phyloP scores from a whole-genome alignment of 352 stramenopile genomes.

The Phytopythium montanum region DNA sequence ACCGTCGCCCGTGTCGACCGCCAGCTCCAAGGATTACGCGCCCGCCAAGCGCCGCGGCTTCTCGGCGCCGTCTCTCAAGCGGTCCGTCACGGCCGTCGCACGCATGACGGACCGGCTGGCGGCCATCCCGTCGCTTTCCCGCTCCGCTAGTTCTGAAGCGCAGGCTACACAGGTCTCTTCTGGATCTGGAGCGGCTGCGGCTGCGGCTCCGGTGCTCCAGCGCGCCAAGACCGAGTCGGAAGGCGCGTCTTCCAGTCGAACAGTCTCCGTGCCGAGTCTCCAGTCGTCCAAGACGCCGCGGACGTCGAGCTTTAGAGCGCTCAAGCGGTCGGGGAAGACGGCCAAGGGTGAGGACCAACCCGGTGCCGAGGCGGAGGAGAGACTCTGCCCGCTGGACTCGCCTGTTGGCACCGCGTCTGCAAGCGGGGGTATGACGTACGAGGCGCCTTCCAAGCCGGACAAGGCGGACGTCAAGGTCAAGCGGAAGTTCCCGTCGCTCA shows the following conservation, averaged over 20 bases:
- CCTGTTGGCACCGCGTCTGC: neutral
- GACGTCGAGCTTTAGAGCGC: neutral
- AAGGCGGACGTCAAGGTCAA: neutral
- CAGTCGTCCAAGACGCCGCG: conserved; percentile 14
- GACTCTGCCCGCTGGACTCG: conserved; percentile 6
- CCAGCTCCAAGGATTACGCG: conserved; percentile 5
- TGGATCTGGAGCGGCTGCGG: no score
- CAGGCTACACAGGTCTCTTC: conserved; percentile 9
- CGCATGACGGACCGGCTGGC: conserved; percentile 22
- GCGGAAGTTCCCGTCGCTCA: conserved; percentile 3
- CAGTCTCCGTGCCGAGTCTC: conserved; percentile 3
- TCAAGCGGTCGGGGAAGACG: neutral
- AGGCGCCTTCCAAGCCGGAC: neutral
- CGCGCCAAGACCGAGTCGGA: conserved; percentile 19
- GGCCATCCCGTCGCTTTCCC: conserved; percentile 27
- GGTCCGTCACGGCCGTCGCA: conserved; percentile 30
- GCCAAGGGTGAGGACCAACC: neutral
- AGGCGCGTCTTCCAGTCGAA: conserved; percentile 8
- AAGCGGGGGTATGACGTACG: neutral
- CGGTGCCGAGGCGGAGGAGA: neutral
- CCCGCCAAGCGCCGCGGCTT: conserved; percentile 39
- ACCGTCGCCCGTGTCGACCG: conserved; percentile 9
- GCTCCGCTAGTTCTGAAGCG: conserved; percentile 6
- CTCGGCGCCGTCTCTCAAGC: conserved; percentile 25
- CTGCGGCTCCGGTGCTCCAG: conserved; percentile 9